phyloP scores from a whole-genome alignment of 345 rosid species.

The Draba incana region DNA sequence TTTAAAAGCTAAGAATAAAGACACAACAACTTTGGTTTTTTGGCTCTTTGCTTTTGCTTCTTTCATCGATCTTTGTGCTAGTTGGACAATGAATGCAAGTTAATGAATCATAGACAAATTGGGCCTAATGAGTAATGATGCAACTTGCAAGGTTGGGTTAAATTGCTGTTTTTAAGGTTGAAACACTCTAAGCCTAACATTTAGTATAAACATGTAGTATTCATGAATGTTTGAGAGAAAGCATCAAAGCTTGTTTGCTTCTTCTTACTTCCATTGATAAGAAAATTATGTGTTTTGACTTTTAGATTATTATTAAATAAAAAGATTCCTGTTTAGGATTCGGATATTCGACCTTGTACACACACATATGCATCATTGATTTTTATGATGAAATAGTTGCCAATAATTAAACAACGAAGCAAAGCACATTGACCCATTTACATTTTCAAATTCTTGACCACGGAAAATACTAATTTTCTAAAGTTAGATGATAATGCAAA shows the following conservation, averaged over 20 bases:
- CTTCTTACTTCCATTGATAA: constrained; percentile 1
- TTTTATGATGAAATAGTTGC: constrained; percentile 20
- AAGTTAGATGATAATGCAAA: constrained; percentile 16
- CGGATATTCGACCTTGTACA: constrained; percentile 36
- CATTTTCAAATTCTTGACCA: constrained; percentile 19
- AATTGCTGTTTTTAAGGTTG: background rate
- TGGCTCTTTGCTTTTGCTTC: constrained; percentile 9
- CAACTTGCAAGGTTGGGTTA: constrained; percentile 8
- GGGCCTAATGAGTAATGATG: constrained; percentile 9
- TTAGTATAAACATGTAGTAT: background rate
- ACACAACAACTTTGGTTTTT: constrained; percentile 12
- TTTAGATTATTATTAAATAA: constrained; percentile 3
- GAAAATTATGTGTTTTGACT: constrained; percentile 36
- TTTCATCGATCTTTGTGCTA: background rate
- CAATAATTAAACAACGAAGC: constrained; percentile 23
- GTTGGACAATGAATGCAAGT: constrained; percentile 12
- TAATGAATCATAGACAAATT: constrained; percentile 24
- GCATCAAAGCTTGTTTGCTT: constrained; percentile 5
- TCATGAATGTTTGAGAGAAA: constrained; percentile 20
- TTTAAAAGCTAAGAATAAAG: constrained; percentile 21
- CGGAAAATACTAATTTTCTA: constrained; percentile 2
- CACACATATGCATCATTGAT: constrained; percentile 16
- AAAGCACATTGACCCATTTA: constrained; percentile 30
- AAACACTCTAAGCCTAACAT: background rate
- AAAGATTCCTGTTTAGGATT: constrained; percentile 29